Evolutionary conservation across 2,329 filamentous ascomycete species (phyloP).

Genomic region (Calonectria pauciramosa): DNA sequence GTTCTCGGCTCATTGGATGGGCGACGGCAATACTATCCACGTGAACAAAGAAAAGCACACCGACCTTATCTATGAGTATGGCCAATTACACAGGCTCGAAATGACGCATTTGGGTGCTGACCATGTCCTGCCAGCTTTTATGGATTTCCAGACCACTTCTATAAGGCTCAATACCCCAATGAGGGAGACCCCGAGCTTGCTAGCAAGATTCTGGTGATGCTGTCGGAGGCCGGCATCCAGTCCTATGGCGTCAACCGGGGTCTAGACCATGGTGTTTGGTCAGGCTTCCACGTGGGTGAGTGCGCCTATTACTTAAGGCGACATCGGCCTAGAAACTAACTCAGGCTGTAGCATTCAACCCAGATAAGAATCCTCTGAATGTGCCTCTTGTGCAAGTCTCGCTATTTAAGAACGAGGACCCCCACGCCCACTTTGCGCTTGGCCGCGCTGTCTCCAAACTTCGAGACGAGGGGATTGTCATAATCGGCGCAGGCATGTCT

Average conservation of each 20-base stretch:
- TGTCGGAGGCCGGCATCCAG: constrained; percentile 70
- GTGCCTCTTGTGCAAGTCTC: constrained; percentile 82
- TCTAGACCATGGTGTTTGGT: constrained; percentile 83
- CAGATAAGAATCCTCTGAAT: constrained; percentile 71
- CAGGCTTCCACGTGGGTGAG: constrained; percentile 68
- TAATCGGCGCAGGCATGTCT: constrained; percentile 81
- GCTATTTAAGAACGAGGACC: constrained; percentile 74
- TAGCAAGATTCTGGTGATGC: constrained; percentile 66
- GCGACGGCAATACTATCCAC: constrained; percentile 66
- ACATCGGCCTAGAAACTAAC: not conserved
- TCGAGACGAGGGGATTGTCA: constrained; percentile 75
- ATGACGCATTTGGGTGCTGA: constrained; percentile 32
- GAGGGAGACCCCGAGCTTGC: constrained; percentile 73
- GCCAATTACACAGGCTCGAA: not conserved
- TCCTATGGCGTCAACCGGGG: constrained; percentile 73
- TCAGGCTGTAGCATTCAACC: constrained; percentile 66
- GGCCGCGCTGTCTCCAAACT: constrained; percentile 76
- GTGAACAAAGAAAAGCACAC: constrained; percentile 76
- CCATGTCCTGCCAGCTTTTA: constrained; percentile 66
- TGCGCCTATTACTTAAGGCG: not conserved
- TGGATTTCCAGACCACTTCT: constrained; percentile 78
- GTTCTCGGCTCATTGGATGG: constrained; percentile 85
- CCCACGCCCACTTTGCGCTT: constrained; percentile 75
- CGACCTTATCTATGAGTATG: constrained; percentile 77
- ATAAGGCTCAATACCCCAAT: constrained; percentile 76